Percentiles rank a stretch among this genome's conserved stretches.
These are phyloP conservation scores for Trypethelium eluteriae DNA, from an alignment of 495 filamentous ascomycete species.

Conservation along the genomic window DNA sequence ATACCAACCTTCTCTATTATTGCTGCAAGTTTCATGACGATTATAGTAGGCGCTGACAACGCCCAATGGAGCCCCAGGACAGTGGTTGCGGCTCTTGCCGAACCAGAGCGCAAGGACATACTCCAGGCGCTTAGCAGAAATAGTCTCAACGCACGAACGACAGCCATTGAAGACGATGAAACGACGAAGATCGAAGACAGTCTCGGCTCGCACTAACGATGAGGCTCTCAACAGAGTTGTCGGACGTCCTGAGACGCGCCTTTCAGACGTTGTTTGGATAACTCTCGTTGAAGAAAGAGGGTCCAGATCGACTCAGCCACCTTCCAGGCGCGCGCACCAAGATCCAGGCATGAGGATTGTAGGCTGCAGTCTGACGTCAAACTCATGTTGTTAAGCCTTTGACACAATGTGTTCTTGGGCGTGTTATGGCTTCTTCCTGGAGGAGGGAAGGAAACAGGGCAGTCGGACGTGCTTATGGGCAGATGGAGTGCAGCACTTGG, in stretches of 20 bases:
- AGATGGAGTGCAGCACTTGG: too few relatives aligned
- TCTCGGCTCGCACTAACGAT: neutral
- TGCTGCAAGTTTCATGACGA: constrained; percentile 10
- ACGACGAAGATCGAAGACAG: constrained; percentile 1
- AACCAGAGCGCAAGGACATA: neutral
- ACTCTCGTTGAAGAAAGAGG: neutral
- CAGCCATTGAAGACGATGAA: constrained; percentile 1
- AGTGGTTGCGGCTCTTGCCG: neutral
- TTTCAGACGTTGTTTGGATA: constrained; percentile 10
- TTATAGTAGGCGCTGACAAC: constrained; percentile 10
- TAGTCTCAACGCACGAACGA: neutral
- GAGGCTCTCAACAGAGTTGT: neutral
- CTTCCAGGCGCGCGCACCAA: constrained; percentile 4
- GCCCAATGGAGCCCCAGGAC: constrained; percentile 2
- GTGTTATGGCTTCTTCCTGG: neutral
- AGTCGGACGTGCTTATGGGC: neutral
- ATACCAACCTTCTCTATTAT: constrained; percentile 10
- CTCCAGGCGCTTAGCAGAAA: constrained; percentile 5
- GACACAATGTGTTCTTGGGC: neutral
- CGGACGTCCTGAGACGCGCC: too few relatives aligned
- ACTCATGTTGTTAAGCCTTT: neutral
- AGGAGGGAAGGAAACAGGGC: neutral
- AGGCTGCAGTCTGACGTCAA: neutral
- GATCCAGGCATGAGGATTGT: neutral
- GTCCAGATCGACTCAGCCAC: constrained; percentile 11